Evolutionary conservation across 2,329 filamentous ascomycete genomes (phyloP), one percentile per base, ranked within the genome.

Genomic region (Macrophomina phaseolina): DNA sequence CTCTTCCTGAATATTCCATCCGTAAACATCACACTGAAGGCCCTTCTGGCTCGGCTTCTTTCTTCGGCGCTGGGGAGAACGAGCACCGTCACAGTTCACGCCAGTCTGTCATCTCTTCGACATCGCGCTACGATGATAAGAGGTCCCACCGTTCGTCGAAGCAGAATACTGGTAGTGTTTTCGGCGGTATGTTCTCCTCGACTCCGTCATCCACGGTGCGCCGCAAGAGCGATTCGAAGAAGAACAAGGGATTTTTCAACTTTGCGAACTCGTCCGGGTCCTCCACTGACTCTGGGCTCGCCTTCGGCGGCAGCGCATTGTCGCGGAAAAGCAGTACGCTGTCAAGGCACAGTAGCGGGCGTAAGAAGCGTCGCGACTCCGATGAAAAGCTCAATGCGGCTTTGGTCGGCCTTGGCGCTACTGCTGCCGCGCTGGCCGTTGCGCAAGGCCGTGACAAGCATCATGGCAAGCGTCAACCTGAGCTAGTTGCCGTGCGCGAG

Each of bases 111-210:
- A 45, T 64, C 14, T 60, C 55, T 28, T 52, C 55, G 11, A 28
- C 36, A 4, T 66, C 64, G 5, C 46, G 42, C 9, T 9, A 52
- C 23, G 64, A 51, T 7, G 67, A 62, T 5, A 42, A n/a, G 11
- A 62, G 70, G 46, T 73, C 73, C 12, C 71, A 76, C 28, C 71
- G 73, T 38, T 67, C 73, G 16, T 55, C 65, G 6, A 48, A 38
- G 38, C 28, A 58, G 30, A 38, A 28, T 65, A 70, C 73, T 28
- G 74, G 74, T 34, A 64, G 69, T 28, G 74, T 80, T 38, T 79
- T 81, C 48, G 83, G 85, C 68, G 86, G 88, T 46, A 83, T 87
- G 64, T 80, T 93, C 66, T 83, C 87, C 16, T 91, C 92, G 73
- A 72, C 75, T 42, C 71, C 76, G 5, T 28, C 45, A 18, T 16